These are phyloP conservation scores for Mycena metata DNA, from an alignment of 768 basidiomycete genomes.

Conservation along the genomic window DNA sequence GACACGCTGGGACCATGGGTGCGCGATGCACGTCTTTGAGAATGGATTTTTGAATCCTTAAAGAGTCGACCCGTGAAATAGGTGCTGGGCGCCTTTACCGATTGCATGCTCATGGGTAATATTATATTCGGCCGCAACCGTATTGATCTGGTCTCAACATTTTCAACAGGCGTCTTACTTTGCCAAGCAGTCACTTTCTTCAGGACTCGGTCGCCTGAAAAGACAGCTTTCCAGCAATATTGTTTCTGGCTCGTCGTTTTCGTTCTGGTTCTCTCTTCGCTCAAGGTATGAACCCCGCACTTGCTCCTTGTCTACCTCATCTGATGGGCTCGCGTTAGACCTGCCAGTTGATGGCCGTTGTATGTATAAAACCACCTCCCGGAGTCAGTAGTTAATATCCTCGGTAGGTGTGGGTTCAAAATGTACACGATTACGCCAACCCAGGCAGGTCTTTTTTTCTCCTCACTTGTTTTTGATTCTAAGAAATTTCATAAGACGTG, in stretches of 20 bases:
- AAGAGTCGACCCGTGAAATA: neutral
- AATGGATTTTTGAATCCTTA: neutral
- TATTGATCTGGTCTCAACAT: neutral
- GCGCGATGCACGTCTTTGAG: neutral
- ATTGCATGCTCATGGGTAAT: slow-evolving; percentile 34
- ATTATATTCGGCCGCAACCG: neutral
- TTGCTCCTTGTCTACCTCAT: neutral
- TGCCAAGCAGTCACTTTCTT: slow-evolving; percentile 22
- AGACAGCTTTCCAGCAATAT: neutral
- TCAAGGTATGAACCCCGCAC: slow-evolving; percentile 4
- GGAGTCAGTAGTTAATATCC: too few species aligned
- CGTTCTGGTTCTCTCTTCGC: neutral
- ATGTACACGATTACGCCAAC: neutral
- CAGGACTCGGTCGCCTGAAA: neutral
- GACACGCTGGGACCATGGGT: slow-evolving; percentile 36
- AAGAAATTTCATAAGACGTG: neutral
- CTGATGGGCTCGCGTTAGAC: neutral
- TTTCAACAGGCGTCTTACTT: slow-evolving; percentile 14
- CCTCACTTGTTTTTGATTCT: neutral
- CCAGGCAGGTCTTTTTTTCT: neutral
- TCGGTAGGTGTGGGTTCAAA: slow-evolving; percentile 23
- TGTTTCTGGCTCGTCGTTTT: slow-evolving; percentile 10
- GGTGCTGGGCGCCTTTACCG: slow-evolving; percentile 30
- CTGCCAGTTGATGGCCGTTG: slow-evolving; percentile 5
- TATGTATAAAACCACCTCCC: neutral